Evolutionary conservation across 2,329 filamentous ascomycete species (phyloP).

Genomic region (Madurella mycetomatis): DNA sequence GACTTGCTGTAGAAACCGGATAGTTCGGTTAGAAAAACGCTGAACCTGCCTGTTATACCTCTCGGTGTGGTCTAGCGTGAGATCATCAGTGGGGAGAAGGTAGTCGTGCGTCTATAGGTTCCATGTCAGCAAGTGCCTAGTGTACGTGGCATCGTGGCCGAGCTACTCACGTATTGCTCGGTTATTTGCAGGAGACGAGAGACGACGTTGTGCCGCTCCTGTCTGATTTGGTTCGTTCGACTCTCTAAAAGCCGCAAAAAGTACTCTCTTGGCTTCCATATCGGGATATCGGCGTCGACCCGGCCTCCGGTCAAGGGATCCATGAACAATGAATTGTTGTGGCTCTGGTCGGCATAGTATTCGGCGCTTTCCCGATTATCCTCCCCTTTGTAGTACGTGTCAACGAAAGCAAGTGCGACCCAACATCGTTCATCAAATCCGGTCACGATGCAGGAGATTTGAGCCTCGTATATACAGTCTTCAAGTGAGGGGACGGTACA

Average conservation of each 20-base stretch:
- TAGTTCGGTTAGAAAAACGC: background rate
- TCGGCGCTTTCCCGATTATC: background rate
- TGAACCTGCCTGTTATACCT: background rate
- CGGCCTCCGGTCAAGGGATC: background rate
- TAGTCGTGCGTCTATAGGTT: background rate
- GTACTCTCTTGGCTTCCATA: background rate
- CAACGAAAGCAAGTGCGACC: background rate
- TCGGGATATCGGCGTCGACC: background rate
- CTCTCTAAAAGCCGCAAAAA: background rate
- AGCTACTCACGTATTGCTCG: background rate
- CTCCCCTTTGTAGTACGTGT: background rate
- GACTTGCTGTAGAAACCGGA: background rate
- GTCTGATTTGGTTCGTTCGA: background rate
- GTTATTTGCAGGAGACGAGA: background rate
- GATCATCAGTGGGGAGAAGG: background rate
- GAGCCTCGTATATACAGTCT: background rate
- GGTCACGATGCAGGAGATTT: background rate
- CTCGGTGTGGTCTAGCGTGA: background rate
- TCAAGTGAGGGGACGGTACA: background rate
- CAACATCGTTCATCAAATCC: background rate
- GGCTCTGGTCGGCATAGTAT: background rate
- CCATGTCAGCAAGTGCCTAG: background rate
- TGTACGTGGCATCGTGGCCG: background rate
- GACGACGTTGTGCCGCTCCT: background rate
- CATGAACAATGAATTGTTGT: background rate